phyloP scores from a whole-genome alignment of 2,329 filamentous ascomycete genomes.

The Zalaria sp. region DNA sequence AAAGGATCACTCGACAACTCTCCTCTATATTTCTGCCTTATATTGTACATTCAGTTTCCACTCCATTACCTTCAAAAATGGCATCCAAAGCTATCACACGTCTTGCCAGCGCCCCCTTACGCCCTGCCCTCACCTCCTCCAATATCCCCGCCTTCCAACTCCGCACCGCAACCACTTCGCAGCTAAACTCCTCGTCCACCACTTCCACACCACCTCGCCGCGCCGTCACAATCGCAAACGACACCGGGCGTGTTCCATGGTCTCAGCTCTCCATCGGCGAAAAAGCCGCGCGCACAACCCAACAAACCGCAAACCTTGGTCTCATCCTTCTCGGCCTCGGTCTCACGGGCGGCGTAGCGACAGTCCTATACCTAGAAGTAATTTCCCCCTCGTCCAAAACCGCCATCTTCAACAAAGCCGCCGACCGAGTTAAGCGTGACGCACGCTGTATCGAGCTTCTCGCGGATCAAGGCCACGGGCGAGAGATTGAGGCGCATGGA shows the following conservation, averaged over 20 bases:
- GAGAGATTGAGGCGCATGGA: slow-evolving; percentile 65
- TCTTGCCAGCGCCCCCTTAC: no score
- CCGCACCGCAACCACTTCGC: slow-evolving; percentile 10
- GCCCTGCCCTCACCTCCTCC: no score
- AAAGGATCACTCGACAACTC: no score
- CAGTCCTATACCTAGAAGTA: slow-evolving; percentile 68
- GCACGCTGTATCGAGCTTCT: slow-evolving; percentile 57
- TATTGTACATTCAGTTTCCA: no score
- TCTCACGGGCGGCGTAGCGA: slow-evolving; percentile 64
- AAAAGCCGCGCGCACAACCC: slow-evolving; percentile 71
- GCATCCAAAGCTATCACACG: no score
- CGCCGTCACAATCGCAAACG: slow-evolving; percentile 70
- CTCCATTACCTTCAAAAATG: no score
- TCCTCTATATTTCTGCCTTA: no score
- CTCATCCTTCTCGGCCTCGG: slow-evolving; percentile 61
- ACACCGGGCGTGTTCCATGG: slow-evolving; percentile 75
- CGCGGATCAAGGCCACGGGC: slow-evolving; percentile 36
- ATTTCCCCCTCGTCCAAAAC: slow-evolving; percentile 75
- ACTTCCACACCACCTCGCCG: slow-evolving; percentile 37
- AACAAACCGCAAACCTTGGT: slow-evolving; percentile 80
- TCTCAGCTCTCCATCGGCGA: slow-evolving; percentile 58
- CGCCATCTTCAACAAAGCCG: slow-evolving; percentile 74
- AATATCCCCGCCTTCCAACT: not conserved
- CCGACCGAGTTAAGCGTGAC: slow-evolving; percentile 64
- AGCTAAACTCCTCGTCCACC: slow-evolving; percentile 18